Conservation (phyloP, 2,329 filamentous ascomycete species). For the Colletotrichum camelliae region DNA sequence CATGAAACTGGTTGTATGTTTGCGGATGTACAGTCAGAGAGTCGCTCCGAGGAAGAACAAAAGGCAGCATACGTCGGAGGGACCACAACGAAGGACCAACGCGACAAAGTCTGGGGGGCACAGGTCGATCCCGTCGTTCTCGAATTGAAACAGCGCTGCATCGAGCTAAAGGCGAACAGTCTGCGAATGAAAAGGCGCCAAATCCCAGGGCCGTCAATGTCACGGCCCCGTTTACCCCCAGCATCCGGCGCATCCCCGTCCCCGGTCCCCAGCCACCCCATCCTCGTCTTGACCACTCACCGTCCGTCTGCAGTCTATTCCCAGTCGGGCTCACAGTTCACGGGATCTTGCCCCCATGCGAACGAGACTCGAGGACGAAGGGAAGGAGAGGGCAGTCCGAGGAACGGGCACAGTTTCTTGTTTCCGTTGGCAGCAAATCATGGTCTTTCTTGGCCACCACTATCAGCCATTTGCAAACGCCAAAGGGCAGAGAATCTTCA, state of each 20-base stretch:
- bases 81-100: neutral
- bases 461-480: neutral
- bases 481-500: neutral
- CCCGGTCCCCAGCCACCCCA: slow-evolving; percentile 6
- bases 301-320: slow-evolving; percentile 8
- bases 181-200: slow-evolving; percentile 9
- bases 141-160: slow-evolving; percentile 13
- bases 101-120: slow-evolving; percentile 6
- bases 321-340: slow-evolving; percentile 4
- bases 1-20: neutral
- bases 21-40: neutral
- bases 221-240: neutral
- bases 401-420: neutral
- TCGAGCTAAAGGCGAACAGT: neutral
- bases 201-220: neutral
- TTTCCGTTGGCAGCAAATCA: slow-evolving; percentile 8
- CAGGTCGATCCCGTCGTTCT: slow-evolving; percentile 3
- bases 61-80: neutral
- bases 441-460: neutral
- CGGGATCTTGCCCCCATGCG: slow-evolving; percentile 1
- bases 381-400: neutral
- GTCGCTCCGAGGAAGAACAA: neutral
- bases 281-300: slow-evolving; percentile 3
- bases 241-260: slow-evolving; percentile 1
- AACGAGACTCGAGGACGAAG: neutral